Conservation (phyloP, 768 basidiomycete species). For the Chalciporus piperatus region DNA sequence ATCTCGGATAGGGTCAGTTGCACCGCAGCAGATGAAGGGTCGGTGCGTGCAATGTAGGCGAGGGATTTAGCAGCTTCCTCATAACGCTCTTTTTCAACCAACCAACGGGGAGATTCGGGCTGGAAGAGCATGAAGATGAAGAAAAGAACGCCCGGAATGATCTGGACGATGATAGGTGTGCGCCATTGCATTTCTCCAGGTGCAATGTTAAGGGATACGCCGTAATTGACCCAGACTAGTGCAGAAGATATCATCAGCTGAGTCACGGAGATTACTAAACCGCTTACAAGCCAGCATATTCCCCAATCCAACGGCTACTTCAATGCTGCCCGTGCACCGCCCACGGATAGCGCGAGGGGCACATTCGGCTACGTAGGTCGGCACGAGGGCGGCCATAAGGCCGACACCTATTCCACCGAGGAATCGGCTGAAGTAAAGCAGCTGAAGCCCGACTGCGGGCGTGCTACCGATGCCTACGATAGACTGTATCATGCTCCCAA, state of each 20-base stretch:
- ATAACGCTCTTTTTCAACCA: conserved; percentile 34
- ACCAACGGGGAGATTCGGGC: conserved; percentile 42
- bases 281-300: conserved; percentile 37
- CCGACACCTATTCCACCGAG: conserved; percentile 49
- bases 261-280: background rate
- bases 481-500: conserved; percentile 35
- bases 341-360: conserved; percentile 37
- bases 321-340: conserved; percentile 34
- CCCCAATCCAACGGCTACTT: conserved; percentile 32
- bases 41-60: conserved; percentile 26
- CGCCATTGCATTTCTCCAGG: conserved; percentile 36
- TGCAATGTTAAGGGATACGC: conserved; percentile 24
- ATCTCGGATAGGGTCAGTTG: conserved; percentile 35
- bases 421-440: conserved; percentile 40
- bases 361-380: conserved; percentile 38
- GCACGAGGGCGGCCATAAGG: conserved; percentile 34
- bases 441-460: conserved; percentile 21
- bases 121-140: conserved; percentile 36
- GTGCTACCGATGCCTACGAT: conserved; percentile 33
- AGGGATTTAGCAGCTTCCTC: conserved; percentile 34
- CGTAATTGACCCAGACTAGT: conserved; percentile 38
- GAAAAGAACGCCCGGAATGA: conserved; percentile 40
- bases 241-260: background rate
- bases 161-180: conserved; percentile 35
- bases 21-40: conserved; percentile 27